A percentile compares a stretch with the other conserved stretches of the same genome.
phyloP scores from a whole-genome alignment of 2,329 filamentous ascomycete genomes.

The Sarocladium oryzae region DNA sequence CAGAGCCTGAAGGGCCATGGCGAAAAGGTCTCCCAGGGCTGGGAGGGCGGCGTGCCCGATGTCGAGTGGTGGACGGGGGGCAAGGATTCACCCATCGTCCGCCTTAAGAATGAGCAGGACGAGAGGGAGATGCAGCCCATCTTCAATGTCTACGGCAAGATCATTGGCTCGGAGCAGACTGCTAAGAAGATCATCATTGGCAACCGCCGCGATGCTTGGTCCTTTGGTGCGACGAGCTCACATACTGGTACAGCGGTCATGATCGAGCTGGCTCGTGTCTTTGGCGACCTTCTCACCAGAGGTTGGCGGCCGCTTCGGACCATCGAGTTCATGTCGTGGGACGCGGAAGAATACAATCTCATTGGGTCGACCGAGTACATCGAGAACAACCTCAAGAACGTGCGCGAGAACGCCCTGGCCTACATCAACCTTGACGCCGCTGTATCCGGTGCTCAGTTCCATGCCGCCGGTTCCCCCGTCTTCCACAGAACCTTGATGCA shows the following conservation, averaged over 20 bases:
- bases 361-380: constrained; percentile 94
- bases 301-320: constrained; percentile 92
- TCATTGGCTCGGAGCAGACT: constrained; percentile 75
- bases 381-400: constrained; percentile 68
- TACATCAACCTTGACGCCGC: constrained; percentile 90
- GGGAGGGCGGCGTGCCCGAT: constrained; percentile 72
- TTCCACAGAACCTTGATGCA: constrained; percentile 67
- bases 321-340: constrained; percentile 96
- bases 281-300: constrained; percentile 67
- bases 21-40: constrained; percentile 58
- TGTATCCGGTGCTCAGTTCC: constrained; percentile 68
- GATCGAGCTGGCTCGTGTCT: constrained; percentile 79
- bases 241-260: constrained; percentile 86
- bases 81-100: constrained; percentile 64
- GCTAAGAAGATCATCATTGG: constrained; percentile 84
- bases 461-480: constrained; percentile 73
- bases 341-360: constrained; percentile 86
- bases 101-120: constrained; percentile 80
- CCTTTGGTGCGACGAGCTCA: constrained; percentile 78
- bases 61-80: constrained; percentile 82
- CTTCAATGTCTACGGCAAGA: constrained; percentile 84
- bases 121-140: constrained; percentile 77
- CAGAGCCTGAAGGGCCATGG: constrained; percentile 71
- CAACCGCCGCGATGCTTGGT: constrained; percentile 90
- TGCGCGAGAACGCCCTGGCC: constrained; percentile 70